Conservation (phyloP, 768 basidiomycete genomes). For the Daedaleopsis sinensis region DNA sequence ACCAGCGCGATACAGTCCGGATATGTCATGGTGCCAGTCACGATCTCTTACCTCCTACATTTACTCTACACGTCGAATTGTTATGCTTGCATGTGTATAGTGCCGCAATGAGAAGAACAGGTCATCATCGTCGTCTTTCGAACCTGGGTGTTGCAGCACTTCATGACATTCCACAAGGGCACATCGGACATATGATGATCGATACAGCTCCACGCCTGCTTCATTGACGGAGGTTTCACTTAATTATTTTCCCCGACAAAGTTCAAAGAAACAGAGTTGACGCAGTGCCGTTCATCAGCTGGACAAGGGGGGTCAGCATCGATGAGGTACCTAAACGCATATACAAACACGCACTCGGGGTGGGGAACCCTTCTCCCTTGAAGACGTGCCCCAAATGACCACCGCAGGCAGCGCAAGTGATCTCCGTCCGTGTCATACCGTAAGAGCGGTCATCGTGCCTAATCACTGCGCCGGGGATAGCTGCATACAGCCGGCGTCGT, state of each 20-base stretch:
- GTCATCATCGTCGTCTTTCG: not conserved
- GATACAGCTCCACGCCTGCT: not conserved
- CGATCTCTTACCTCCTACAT: constrained; percentile 11
- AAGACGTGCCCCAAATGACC: constrained; percentile 96
- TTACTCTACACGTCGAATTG: constrained; percentile 16
- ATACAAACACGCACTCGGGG: constrained; percentile 59
- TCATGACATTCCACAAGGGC: too few species aligned
- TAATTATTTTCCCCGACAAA: constrained; percentile 54
- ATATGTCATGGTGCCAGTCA: constrained; percentile 17
- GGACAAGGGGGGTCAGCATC: not conserved
- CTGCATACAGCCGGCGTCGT: constrained; percentile 40
- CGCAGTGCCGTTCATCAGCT: constrained; percentile 88
- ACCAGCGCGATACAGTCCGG: not conserved
- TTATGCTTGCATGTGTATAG: constrained; percentile 17
- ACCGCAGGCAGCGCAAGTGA: constrained; percentile 87
- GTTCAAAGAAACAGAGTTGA: constrained; percentile 86
- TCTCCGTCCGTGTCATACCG: constrained; percentile 80
- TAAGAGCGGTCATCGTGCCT: constrained; percentile 71
- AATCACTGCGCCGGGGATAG: constrained; percentile 86
- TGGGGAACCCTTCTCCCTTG: constrained; percentile 84
- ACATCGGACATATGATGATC: not conserved
- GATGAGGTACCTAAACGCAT: not conserved
- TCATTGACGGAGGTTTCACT: not conserved
- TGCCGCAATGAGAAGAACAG: constrained; percentile 9
- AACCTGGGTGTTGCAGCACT: not conserved